Evolutionary conservation across 2,329 filamentous ascomycete species (phyloP), one percentile per base, ranked within the genome.

Genomic region (Orbilia quercus): DNA sequence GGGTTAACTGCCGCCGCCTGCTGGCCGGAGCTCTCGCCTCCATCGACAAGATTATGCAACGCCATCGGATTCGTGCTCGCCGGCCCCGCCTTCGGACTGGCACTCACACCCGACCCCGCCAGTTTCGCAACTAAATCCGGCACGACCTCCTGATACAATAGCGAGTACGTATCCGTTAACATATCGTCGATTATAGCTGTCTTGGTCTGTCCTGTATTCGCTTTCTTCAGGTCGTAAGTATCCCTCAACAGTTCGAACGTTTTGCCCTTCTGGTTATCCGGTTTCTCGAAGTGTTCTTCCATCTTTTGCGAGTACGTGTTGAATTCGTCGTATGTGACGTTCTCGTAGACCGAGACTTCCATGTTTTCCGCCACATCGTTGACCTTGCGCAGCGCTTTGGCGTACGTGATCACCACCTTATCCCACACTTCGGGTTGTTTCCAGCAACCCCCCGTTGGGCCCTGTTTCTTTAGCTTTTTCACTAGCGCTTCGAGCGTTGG

Each of bases 161-260:
- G 85, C 0, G 91, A 90, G 80, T 96, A 99, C 53, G 91, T 89
- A 80, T 99, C 95, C 20, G 89, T 90, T 76, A 97, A 90, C n/a
- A 98, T 85, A 78, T 99, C 95, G 78, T 99, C 95, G 47, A 98
- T 94, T 7, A 89, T 85, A 0, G 88, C 86, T 0, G 90, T 86
- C 80, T 96, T 97, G 86, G 96, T 95, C 6, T 96, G 84, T 50
- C 89, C 90, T 42, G 89, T 89, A 79, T 99, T 99, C 47, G 97
- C 85, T 79, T 88, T 89, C 78, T 91, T 91, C 34, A 91, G 81
- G 76, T 91, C 89, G 23, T 89, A 83, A 0, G 86, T 85, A 75
- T 91, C 89, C 44, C 87, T 84, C 9, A 91, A 82, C 5, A 89
- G 82, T 63, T 90, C 88, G 1, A 90, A 81, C 1, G 85, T 83